Evolutionary conservation across 345 rosid species (phyloP).

Genomic region (Dipteronia sinensis): DNA sequence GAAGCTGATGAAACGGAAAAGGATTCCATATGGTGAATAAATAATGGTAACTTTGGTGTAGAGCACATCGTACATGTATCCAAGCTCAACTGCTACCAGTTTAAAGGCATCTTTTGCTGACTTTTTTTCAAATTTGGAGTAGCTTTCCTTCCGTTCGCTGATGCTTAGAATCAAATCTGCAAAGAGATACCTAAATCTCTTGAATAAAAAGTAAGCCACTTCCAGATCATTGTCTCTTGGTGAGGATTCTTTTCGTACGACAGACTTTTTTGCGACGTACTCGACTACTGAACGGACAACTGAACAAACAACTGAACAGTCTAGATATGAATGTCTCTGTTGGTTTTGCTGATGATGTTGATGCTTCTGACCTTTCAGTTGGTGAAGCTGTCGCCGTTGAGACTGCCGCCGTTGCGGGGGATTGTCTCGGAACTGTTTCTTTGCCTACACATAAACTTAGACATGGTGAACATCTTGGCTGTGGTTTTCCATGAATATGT

Average conservation of each 20-base stretch:
- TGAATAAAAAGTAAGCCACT: slow-evolving; percentile 33
- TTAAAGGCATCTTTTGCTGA: too few species aligned
- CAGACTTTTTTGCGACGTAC: neutral
- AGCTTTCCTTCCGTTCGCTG: slow-evolving; percentile 19
- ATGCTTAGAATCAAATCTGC: slow-evolving; percentile 31
- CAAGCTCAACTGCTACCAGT: slow-evolving; percentile 40
- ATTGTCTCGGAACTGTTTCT: too few species aligned
- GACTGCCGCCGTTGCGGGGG: too few species aligned
- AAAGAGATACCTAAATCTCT: slow-evolving; percentile 29
- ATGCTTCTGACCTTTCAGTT: neutral
- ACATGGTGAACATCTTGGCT: too few species aligned
- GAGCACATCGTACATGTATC: slow-evolving; percentile 41
- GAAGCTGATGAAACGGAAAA: slow-evolving; percentile 18
- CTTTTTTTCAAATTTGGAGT: neutral
- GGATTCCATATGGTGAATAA: slow-evolving; percentile 15
- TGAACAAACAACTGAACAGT: too few species aligned
- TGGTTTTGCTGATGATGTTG: neutral
- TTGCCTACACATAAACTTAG: too few species aligned
- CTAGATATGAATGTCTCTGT: too few species aligned
- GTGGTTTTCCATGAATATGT: too few species aligned
- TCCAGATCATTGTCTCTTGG: slow-evolving; percentile 16
- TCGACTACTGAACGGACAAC: too few species aligned
- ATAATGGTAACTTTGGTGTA: slow-evolving; percentile 37
- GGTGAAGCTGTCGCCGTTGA: too few species aligned
- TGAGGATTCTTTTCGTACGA: neutral